Evolutionary conservation across 2,329 filamentous ascomycete genomes (phyloP), one percentile per base, ranked within the genome.

Genomic region (Ophiocordyceps robertsii): DNA sequence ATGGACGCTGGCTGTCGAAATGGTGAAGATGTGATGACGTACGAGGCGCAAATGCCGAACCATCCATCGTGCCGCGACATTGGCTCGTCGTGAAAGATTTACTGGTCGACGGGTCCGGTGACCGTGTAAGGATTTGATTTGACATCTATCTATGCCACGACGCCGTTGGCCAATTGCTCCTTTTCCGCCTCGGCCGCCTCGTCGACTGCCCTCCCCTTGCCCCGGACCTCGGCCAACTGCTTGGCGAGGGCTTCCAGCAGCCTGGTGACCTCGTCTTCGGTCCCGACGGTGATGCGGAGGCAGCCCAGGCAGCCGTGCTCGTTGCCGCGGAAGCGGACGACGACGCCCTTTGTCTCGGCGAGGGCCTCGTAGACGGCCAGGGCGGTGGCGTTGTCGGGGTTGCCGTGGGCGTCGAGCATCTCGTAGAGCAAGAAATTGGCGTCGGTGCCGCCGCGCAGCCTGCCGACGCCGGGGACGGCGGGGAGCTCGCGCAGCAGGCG

Each of bases 371-470:
- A 98, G 8, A 90, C 82, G 11, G 76, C 77, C 54, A 89, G 61
- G 14, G 92, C 92, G 1, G 76, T 75, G 39, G 69, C 68, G 52
- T 95, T 98, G 56, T 87, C 84, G 1, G 92, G 84, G 56, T 79
- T 68, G 0, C 85, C 86, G 2, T 73, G 64, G 17, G 66, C 64
- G 56, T 93, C 76, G 29, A 95, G 67, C 56, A 98, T 84, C 68
- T 96, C 86, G 44, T 86, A 89, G 9, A 98, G 73, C 54, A 98
- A 53, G 58, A 96, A 98, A 60, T 98, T 98, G 48, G 84, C 83
- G 44, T 80, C 82, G 2, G 67, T 70, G 3, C 92, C 92, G 40
- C 92, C 92, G 17, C 82, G 71, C 53, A 95, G 80, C 37, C 79
- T 70, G 1, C 92, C 92, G 1, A 96, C 72, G 2, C 92, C 90